Evolutionary conservation across 495 filamentous ascomycete species (phyloP).

Genomic region (Aspergillus leporis): DNA sequence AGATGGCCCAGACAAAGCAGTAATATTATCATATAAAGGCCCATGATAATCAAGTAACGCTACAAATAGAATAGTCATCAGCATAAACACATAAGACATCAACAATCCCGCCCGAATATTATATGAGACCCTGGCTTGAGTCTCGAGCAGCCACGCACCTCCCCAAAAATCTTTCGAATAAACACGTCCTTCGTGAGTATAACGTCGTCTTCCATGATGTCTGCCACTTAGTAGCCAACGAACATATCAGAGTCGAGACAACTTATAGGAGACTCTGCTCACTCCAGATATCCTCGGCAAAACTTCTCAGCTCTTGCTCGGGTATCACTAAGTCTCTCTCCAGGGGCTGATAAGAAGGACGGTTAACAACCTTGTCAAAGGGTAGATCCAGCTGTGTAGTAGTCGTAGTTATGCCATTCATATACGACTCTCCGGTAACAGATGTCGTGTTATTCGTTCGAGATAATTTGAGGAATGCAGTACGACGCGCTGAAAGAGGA

Average conservation of each 20-base stretch:
- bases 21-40: too few species aligned
- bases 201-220: background rate
- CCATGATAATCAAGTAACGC: too few species aligned
- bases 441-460: constrained; percentile 18
- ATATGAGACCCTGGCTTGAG: too few species aligned
- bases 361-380: constrained; percentile 22
- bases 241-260: constrained; percentile 4
- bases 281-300: constrained; percentile 24
- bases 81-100: too few species aligned
- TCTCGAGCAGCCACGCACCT: too few species aligned
- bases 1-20: too few species aligned
- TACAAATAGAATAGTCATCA: too few species aligned
- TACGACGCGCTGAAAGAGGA: constrained; percentile 13
- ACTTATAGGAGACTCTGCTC: constrained; percentile 21
- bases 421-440: constrained; percentile 12
- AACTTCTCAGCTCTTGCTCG: constrained; percentile 21
- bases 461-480: constrained; percentile 23
- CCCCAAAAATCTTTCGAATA: too few species aligned
- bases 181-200: background rate
- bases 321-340: constrained; percentile 22
- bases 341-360: constrained; percentile 18
- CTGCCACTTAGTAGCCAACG: constrained; percentile 4
- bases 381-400: constrained; percentile 21
- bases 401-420: constrained; percentile 9
- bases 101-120: too few species aligned